phyloP scores from a whole-genome alignment of 2,329 filamentous ascomycete genomes.

The Botryotinia globosa region DNA sequence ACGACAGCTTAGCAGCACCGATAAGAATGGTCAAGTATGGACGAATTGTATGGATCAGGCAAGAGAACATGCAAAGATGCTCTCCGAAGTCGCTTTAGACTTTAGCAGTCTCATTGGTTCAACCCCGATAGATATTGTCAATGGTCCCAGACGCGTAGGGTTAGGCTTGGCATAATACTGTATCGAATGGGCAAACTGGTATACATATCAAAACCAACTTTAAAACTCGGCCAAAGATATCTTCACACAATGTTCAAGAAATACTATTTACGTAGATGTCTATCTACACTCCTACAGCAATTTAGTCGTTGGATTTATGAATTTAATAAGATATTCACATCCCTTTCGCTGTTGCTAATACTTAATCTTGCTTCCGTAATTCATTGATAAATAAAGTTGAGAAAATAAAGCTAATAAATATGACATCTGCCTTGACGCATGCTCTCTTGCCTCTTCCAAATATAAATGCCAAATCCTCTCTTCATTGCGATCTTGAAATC shows the following conservation, averaged over 20 bases:
- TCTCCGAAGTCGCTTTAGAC: slow-evolving; percentile 84
- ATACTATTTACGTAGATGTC: background rate
- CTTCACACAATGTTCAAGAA: background rate
- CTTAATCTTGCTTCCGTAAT: background rate
- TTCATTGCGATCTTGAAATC: slow-evolving; percentile 11
- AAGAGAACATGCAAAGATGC: slow-evolving; percentile 72
- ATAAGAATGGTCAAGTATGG: slow-evolving; percentile 74
- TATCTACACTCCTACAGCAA: background rate
- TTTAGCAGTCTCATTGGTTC: slow-evolving; percentile 78
- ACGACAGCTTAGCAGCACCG: slow-evolving; percentile 83
- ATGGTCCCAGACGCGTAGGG: slow-evolving; percentile 42
- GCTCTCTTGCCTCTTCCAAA: slow-evolving; percentile 18
- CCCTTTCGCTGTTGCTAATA: background rate
- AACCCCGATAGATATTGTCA: slow-evolving; percentile 38
- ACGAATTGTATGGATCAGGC: slow-evolving; percentile 79
- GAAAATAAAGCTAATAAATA: background rate
- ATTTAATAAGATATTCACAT: background rate
- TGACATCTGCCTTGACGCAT: slow-evolving; percentile 1
- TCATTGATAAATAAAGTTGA: background rate
- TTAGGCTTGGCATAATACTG: slow-evolving; percentile 37
- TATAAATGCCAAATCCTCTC: slow-evolving; percentile 6
- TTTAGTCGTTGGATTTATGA: background rate
- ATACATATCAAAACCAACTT: background rate
- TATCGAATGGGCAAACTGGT: background rate
- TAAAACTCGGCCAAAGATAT: background rate